phyloP scores from a whole-genome alignment of 2,329 filamentous ascomycete genomes.

The Zymoseptoria passerinii region DNA sequence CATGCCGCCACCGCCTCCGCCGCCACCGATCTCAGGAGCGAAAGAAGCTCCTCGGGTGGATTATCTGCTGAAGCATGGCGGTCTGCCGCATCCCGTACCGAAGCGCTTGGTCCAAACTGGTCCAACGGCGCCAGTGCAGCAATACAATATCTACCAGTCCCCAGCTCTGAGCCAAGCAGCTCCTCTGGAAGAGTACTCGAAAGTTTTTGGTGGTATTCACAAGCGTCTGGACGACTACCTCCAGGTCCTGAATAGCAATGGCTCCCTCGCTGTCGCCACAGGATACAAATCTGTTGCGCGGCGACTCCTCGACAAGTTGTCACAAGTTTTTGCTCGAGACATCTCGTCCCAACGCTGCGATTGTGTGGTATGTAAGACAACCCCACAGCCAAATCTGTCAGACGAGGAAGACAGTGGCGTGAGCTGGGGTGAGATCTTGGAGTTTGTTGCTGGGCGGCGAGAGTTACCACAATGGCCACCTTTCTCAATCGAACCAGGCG shows the following conservation, averaged over 20 bases:
- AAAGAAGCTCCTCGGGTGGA: slow-evolving; percentile 75
- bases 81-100: slow-evolving; percentile 62
- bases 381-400: slow-evolving; percentile 31
- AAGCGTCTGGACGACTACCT: slow-evolving; percentile 79
- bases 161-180: slow-evolving; percentile 36
- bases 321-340: slow-evolving; percentile 89
- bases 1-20: slow-evolving; percentile 60
- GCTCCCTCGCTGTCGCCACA: slow-evolving; percentile 88
- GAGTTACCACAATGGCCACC: slow-evolving; percentile 85
- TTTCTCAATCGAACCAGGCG: slow-evolving; percentile 58
- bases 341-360: slow-evolving; percentile 77
- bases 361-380: slow-evolving; percentile 71
- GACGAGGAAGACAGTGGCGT: slow-evolving; percentile 58
- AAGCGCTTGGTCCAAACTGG: slow-evolving; percentile 63
- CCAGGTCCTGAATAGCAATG: slow-evolving; percentile 69
- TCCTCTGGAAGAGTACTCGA: slow-evolving; percentile 29
- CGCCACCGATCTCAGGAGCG: slow-evolving; percentile 56
- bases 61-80: slow-evolving; percentile 84
- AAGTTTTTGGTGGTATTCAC: slow-evolving; percentile 74
- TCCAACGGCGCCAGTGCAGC: slow-evolving; percentile 44
- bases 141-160: slow-evolving; percentile 52
- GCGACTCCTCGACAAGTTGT: slow-evolving; percentile 76
- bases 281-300: slow-evolving; percentile 93
- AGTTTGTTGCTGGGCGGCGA: slow-evolving; percentile 80
- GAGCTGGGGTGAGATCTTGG: slow-evolving; percentile 91